Base-by-base conservation (phyloP, 192 early-diverging fungal species). In the Powellomyces hirtus region DNA sequence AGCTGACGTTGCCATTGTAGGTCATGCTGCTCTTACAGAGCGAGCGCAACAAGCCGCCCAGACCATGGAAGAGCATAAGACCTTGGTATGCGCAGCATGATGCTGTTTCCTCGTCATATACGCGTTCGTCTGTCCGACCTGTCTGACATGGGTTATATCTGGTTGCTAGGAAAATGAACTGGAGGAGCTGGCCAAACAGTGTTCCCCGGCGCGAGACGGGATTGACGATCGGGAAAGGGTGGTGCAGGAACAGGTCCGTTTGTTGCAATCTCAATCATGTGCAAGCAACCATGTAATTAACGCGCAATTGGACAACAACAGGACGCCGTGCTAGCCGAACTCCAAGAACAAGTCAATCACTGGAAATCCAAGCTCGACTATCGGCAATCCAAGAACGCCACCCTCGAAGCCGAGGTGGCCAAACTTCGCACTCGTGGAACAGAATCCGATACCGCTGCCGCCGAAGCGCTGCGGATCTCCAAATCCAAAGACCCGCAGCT, bases 401-500 rank as follows among this genome's bases (percentile, higher is more conserved):
- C 51, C 4, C 26, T 59, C 51, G 24, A 44, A 14, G 22, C 68
- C 7, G 53, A 64, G 24, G 33, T 72, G 5, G 20, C 36, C 18
- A 8, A n/a, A 4, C 40, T 72, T 26, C 20, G 13, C 8, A 20
- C 61, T 10, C 38, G 50, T 18, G 20, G 42, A n/a, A 27, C 26
- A 13, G 63, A 57, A 16, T 63, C 71, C 8, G 71, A 73, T n/a
- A 58, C 71, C 10, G 36, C 30, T 36, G 63, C 71, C 1, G 45
- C 50, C 1, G 63, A 73, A 53, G 64, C 71, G 20, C 8, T 34
- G 16, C n/a, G 56, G 4, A 65, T 66, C 13, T 37, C 71, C 0
- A 24, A 50, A 34, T 59, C 53, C 27, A 66, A 57, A 60, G 71
- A 73, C 42, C 71, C 71, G 35, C 45, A 73, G 42, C 29, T 66